Evolutionary conservation across 2,329 filamentous ascomycete species (phyloP), one percentile per base, ranked within the genome.

Genomic region (Atkinsonella texensis): DNA sequence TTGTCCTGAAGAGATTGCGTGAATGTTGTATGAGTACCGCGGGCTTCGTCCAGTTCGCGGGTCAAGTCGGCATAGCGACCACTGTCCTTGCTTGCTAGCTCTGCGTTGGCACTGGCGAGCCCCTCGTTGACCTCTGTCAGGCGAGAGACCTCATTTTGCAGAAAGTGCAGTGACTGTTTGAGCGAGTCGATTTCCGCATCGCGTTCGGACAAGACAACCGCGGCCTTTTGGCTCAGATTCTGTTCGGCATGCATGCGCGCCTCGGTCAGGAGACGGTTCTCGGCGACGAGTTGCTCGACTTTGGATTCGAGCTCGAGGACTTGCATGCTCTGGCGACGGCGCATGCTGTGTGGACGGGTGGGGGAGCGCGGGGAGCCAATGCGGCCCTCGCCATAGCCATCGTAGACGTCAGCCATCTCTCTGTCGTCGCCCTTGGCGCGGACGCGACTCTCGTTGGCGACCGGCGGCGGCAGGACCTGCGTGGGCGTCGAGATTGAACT

Each of bases 241-340:
- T 81, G 75, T 68, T 95, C 87, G 51, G 86, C 80, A 47, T 80
- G 79, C 50, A 76, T 68, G 59, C 84, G 84, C 45, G 87, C 84
- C 47, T 90, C 84, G 59, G 81, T 76, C 31, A 98, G 81, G 55
- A 81, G 73, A 52, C 84, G 83, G 64, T 97, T 97, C 66, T 98
- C 91, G 20, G 84, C 82, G 41, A 85, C 74, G 57, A 98, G 76
- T 67, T 91, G 85, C 60, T 96, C 89, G 60, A 98, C 79, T 62
- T 80, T 82, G 54, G 80, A 76, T 73, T 97, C 89, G 64, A 98
- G 83, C 62, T 98, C 91, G 55, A 97, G 83, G 51, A 91, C 83
- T 71, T 97, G 91, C 84, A 97, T 91, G 76, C 91, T 97, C 70
- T 95, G 93, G 65, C 91, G 87, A 65, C 91, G 90, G 61, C 91